These are phyloP conservation scores for Phytophthora aleatoria DNA, from an alignment of 352 stramenopile species.

Conservation along the genomic window DNA sequence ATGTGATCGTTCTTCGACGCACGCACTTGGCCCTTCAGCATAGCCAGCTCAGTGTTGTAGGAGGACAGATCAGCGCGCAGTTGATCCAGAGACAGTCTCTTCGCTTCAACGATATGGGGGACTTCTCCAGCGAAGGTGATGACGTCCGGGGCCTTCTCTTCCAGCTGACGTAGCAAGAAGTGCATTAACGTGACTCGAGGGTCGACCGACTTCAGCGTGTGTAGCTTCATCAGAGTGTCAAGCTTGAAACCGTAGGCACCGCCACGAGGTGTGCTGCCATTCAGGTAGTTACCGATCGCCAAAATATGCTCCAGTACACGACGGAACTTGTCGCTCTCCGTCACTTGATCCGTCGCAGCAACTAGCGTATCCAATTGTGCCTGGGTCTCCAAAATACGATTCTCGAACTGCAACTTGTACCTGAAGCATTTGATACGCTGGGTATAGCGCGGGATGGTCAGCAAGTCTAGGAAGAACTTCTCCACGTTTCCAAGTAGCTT, in stretches of 20 bases:
- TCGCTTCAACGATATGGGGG: constrained; percentile 77
- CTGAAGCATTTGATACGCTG: constrained; percentile 89
- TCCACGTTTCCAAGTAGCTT: constrained; percentile 88
- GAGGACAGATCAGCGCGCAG: constrained; percentile 77
- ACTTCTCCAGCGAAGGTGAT: constrained; percentile 83
- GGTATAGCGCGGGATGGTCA: constrained; percentile 87
- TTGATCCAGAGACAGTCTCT: constrained; percentile 83
- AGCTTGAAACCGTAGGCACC: constrained; percentile 93
- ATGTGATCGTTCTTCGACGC: constrained; percentile 80
- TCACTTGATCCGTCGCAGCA: constrained; percentile 82
- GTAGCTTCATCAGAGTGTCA: constrained; percentile 89
- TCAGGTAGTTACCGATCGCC: constrained; percentile 94
- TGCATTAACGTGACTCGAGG: constrained; percentile 84
- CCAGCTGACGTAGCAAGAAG: constrained; percentile 76
- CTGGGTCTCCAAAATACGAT: constrained; percentile 81
- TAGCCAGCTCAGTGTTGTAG: constrained; percentile 85
- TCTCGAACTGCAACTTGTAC: constrained; percentile 89
- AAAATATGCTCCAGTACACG: constrained; percentile 83
- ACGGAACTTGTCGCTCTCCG: constrained; percentile 81
- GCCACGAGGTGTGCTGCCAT: constrained; percentile 86
- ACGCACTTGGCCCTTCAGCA: constrained; percentile 84
- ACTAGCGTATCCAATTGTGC: constrained; percentile 81
- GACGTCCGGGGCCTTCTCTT: constrained; percentile 76
- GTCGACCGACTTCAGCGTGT: constrained; percentile 85
- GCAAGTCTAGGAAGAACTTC: constrained; percentile 87